Percentiles rank a stretch among this genome's conserved stretches.
Evolutionary conservation across 495 filamentous ascomycete genomes (phyloP).

Genomic region (Penicillium steckii): DNA sequence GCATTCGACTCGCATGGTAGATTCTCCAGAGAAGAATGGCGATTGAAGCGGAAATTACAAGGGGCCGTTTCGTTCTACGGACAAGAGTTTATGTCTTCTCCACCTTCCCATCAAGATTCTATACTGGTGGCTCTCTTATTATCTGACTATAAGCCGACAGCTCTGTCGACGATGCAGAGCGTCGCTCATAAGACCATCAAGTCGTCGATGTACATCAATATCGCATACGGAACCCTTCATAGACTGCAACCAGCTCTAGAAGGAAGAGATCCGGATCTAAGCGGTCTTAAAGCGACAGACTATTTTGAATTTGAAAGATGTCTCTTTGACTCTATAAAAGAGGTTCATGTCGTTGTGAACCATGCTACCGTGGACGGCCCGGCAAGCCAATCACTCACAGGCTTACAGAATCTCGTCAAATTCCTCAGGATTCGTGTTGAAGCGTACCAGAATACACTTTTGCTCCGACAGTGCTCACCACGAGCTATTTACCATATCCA

Average conservation of each 20-base stretch:
- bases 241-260: not conserved
- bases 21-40: not conserved
- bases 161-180: not conserved
- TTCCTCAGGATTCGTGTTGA: not conserved
- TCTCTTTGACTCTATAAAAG: not conserved
- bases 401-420: not conserved
- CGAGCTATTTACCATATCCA: not conserved
- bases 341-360: not conserved
- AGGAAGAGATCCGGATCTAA: not conserved
- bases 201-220: conserved; percentile 1
- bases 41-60: not conserved
- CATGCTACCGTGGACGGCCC: not conserved
- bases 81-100: conserved; percentile 4
- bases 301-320: not conserved
- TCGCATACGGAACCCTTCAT: not conserved
- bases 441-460: not conserved
- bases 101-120: not conserved
- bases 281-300: not conserved
- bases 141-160: conserved; percentile 2
- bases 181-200: conserved; percentile 1
- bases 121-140: not conserved
- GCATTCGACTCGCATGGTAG: not conserved
- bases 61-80: not conserved
- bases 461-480: not conserved
- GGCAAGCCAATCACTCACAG: not conserved